phyloP scores from a whole-genome alignment of 805 yeast species.

The Kluyveromyces lactis region DNA sequence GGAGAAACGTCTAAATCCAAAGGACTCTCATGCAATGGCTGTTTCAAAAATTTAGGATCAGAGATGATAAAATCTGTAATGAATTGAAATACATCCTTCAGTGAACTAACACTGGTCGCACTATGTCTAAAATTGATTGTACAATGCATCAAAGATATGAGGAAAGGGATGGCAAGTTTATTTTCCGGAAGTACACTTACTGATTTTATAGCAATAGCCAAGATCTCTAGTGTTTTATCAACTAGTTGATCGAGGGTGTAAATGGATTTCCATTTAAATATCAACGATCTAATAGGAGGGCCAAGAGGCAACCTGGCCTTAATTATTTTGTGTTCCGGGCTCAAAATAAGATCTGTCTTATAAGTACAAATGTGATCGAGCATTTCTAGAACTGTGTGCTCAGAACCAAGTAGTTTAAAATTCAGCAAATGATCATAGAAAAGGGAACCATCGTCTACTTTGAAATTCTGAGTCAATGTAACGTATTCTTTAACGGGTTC shows the following conservation, averaged over 20 bases:
- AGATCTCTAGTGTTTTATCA: conserved; percentile 17
- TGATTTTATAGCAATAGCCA: conserved; percentile 23
- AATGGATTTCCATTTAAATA: conserved; percentile 3
- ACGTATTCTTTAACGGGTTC: conserved; percentile 4
- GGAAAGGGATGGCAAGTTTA: conserved; percentile 42
- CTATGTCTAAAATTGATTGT: conserved; percentile 51
- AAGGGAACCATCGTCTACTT: conserved; percentile 19
- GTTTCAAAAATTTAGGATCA: conserved; percentile 20
- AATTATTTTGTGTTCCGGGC: neutral
- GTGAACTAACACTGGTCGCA: conserved; percentile 40
- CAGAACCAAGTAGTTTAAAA: conserved; percentile 19
- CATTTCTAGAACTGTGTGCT: conserved; percentile 22
- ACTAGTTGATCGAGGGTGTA: conserved; percentile 18
- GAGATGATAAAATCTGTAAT: conserved; percentile 21
- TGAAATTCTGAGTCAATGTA: conserved; percentile 10
- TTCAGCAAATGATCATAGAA: conserved; percentile 20
- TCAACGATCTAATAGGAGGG: neutral
- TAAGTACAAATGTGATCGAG: conserved; percentile 16
- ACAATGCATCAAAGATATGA: conserved; percentile 49
- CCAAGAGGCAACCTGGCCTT: neutral
- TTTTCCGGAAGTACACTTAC: conserved; percentile 21
- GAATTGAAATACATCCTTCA: conserved; percentile 26
- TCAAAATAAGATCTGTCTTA: neutral
- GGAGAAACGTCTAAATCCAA: conserved; percentile 19
- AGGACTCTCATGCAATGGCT: conserved; percentile 15